phyloP scores from a whole-genome alignment of 2,329 filamentous ascomycete species.

The Sarocladium oryzae region DNA sequence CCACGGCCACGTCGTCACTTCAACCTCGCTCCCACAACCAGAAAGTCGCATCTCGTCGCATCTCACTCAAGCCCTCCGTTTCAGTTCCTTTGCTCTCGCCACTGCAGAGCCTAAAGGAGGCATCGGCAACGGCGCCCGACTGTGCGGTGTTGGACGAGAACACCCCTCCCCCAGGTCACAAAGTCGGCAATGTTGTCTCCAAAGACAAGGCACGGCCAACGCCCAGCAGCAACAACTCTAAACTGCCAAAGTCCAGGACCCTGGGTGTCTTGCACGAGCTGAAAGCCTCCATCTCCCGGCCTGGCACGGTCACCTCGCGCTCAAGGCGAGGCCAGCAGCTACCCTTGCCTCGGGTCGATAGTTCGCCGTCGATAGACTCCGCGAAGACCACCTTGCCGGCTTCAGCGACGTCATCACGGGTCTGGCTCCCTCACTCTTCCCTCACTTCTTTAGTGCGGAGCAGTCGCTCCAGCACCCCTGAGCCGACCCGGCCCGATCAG shows the following conservation, averaged over 20 bases:
- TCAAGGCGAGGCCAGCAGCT: constrained; percentile 12
- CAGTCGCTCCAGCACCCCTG: constrained; percentile 11
- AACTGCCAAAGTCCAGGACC: constrained; percentile 38
- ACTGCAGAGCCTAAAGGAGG: constrained; percentile 7
- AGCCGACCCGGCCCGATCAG: constrained; percentile 9
- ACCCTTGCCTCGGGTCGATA: constrained; percentile 4
- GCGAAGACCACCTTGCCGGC: background rate
- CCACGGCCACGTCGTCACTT: too few species aligned
- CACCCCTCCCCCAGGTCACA: constrained; percentile 13
- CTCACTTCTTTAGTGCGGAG: constrained; percentile 6
- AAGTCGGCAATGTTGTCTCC: background rate
- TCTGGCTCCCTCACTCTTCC: background rate
- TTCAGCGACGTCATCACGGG: background rate
- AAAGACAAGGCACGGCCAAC: background rate
- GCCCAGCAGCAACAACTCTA: constrained; percentile 10
- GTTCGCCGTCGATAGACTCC: constrained; percentile 11
- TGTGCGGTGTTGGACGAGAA: constrained; percentile 23
- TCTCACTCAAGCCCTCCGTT: background rate
- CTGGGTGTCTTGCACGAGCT: constrained; percentile 38
- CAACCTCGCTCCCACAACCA: background rate
- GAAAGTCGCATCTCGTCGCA: background rate
- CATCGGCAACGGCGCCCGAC: constrained; percentile 13
- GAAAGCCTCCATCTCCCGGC: constrained; percentile 36
- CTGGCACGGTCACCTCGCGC: constrained; percentile 16
- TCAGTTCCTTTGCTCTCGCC: background rate